Base-by-base conservation (phyloP, 805 yeast genomes). In the Suhomyces sp. region DNA sequence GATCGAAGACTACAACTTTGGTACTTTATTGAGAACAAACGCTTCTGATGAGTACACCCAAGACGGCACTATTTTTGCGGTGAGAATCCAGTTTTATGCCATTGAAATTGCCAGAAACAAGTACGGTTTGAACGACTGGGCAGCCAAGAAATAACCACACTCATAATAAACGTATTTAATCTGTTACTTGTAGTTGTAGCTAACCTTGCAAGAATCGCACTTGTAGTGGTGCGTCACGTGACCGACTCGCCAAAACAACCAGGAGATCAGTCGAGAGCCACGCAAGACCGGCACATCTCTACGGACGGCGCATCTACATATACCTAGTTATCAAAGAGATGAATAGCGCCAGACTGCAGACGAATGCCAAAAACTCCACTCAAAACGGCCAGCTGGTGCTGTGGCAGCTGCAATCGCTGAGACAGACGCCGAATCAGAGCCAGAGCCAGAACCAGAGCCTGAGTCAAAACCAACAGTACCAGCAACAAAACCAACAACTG, bases 61-160 rank as follows among this genome's bases (percentile, higher is more conserved):
- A 73, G 82, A 84, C 46, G 84, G 87, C 54, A 89, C 98, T 46
- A 88, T 91, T 50, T 93, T 94, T 62, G 97, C 79, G 9, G 94
- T 93, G 54, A 86, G 98, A 75, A 83, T 93, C 67, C 98, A 94
- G 74, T 94, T 94, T 69, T 88, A 92, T 64, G 97, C 97, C 52
- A 81, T 91, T 66, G 99, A 94, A 77, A 87, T 94, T 58, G 90
- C 90, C 55, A 87, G 99, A 81, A 94, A 94, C 77, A 88, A 85
- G 70, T 80, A 80, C 59, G 96, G 96, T 36, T 79, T 88, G 64
- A 94, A 94, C 74, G 97, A 94, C 74, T 94, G 99, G 99, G 79
- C 84, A 44, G 54, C 64, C 33, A 58, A 62, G 50, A 57, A 63
- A 57, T 55, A 58, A 46, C 7, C 26, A 36, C n/a, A 29, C 15